Evolutionary conservation across 768 basidiomycete genomes (phyloP).

Genomic region (Mrakia hoshinonis): DNA sequence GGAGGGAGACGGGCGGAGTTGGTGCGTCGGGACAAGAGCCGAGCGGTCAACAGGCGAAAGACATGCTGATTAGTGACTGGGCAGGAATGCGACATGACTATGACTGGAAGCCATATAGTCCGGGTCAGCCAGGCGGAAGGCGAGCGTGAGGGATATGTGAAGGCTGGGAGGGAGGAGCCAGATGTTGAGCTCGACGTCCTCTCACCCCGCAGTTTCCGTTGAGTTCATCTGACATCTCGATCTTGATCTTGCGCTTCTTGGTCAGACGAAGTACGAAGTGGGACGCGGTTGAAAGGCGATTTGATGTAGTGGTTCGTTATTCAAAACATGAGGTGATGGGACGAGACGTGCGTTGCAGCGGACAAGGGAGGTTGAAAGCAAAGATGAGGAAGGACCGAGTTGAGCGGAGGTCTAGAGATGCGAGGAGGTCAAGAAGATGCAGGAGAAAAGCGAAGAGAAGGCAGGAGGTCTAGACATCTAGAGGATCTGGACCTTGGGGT

Average conservation of each 20-base stretch:
- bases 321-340: background rate
- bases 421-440: background rate
- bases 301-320: background rate
- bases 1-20: no score
- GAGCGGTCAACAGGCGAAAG: background rate
- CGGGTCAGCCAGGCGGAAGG: no score
- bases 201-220: no score
- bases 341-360: background rate
- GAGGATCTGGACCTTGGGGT: constrained; percentile 45
- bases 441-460: background rate
- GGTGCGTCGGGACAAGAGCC: no score
- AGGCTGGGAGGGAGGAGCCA: no score
- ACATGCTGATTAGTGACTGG: no score
- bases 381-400: constrained; percentile 1
- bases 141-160: no score
- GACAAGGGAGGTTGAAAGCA: background rate
- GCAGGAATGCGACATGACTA: no score
- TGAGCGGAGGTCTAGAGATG: background rate
- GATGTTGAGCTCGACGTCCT: no score
- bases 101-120: no score
- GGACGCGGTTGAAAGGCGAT: background rate
- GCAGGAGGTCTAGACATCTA: background rate
- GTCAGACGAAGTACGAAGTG: background rate
- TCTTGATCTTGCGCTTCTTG: no score
- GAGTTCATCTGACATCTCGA: no score